Percentiles rank a stretch among this genome's conserved stretches.
Evolutionary conservation across 2,329 filamentous ascomycete species (phyloP).

Genomic region (Cordyceps fumosorosea): DNA sequence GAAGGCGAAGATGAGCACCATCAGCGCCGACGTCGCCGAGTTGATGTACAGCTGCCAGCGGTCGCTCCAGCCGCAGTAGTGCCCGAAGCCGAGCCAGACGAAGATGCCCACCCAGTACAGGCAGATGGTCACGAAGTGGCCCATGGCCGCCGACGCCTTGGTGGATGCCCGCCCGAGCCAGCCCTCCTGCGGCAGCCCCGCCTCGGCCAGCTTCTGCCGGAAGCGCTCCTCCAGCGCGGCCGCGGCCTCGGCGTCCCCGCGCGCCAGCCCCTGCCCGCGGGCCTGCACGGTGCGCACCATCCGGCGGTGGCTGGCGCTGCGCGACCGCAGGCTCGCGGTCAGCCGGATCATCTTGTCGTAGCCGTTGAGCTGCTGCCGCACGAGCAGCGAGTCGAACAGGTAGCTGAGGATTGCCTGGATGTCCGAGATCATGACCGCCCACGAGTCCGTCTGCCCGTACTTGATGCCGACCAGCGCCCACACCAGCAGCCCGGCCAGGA

Average conservation of each 20-base stretch:
- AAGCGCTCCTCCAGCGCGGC: constrained; percentile 18
- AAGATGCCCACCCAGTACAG: constrained; percentile 30
- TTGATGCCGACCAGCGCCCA: constrained; percentile 27
- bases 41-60: constrained; percentile 37
- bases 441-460: constrained; percentile 26
- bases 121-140: constrained; percentile 24
- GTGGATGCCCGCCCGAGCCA: constrained; percentile 25
- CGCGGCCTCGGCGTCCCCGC: constrained; percentile 10
- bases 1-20: constrained; percentile 36
- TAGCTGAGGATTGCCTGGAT: constrained; percentile 31
- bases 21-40: constrained; percentile 32
- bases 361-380: constrained; percentile 31
- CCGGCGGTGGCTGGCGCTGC: constrained; percentile 24
- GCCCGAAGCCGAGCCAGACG: constrained; percentile 28
- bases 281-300: constrained; percentile 21
- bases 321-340: constrained; percentile 26
- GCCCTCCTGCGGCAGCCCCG: constrained; percentile 20
- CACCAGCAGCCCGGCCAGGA: constrained; percentile 23
- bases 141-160: constrained; percentile 20
- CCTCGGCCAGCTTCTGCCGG: neutral
- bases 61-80: constrained; percentile 24
- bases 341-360: constrained; percentile 23
- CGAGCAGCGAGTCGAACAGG: constrained; percentile 31
- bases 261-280: neutral
- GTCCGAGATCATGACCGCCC: constrained; percentile 31